Percentiles rank a stretch among this genome's conserved stretches.
These are phyloP conservation scores for Chaetothyriales sp. DNA, from an alignment of 2,329 filamentous ascomycete genomes.

Conservation along the genomic window DNA sequence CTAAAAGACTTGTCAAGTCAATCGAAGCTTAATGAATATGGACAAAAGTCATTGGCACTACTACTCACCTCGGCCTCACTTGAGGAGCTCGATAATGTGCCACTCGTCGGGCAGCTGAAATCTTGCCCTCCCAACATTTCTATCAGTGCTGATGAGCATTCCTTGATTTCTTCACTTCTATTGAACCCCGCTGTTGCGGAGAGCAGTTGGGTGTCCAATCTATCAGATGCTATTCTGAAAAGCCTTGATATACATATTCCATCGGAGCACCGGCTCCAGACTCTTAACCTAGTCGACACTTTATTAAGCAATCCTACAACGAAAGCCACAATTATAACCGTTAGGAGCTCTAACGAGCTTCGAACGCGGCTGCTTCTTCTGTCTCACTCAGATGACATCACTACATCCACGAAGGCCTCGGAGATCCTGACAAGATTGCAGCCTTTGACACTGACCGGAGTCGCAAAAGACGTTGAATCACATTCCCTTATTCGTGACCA, in stretches of 20 bases:
- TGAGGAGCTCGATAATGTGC: background rate
- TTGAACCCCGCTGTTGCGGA: background rate
- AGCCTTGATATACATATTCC: background rate
- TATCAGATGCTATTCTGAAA: background rate
- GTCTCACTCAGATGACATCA: constrained; percentile 8
- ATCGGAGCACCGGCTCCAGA: background rate
- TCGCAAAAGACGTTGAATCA: background rate
- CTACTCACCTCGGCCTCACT: constrained; percentile 1
- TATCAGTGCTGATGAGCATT: background rate
- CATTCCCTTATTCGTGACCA: constrained; percentile 12
- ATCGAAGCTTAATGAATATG: background rate
- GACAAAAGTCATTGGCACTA: constrained; percentile 20
- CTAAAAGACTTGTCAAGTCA: background rate
- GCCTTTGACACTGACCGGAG: background rate
- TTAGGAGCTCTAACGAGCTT: background rate
- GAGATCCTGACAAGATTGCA: constrained; percentile 1
- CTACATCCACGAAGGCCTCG: constrained; percentile 8
- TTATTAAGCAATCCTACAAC: background rate
- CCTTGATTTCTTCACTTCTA: background rate
- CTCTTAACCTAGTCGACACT: background rate
- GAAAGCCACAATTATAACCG: background rate
- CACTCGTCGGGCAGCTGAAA: background rate
- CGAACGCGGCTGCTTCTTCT: constrained; percentile 9
- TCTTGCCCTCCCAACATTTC: background rate
- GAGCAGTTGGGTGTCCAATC: background rate